phyloP scores from a whole-genome alignment of 192 early-diverging fungal species.

The Dissophora globulifera region DNA sequence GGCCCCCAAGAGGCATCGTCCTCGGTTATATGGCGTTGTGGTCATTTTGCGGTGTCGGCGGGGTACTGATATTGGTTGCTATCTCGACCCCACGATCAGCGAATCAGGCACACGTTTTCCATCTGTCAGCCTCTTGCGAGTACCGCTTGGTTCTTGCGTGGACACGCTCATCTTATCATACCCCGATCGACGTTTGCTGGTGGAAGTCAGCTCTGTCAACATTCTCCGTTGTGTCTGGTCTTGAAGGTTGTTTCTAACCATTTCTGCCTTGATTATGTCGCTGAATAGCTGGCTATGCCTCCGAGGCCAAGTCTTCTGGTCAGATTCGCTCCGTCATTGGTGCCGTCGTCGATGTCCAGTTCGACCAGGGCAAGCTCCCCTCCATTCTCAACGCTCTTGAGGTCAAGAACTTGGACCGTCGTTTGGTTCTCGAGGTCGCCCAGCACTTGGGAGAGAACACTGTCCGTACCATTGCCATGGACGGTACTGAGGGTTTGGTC shows the following conservation, averaged over 20 bases:
- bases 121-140: too few relatives aligned
- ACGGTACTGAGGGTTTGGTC: conserved; percentile 97
- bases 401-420: conserved; percentile 78
- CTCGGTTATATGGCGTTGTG: too few relatives aligned
- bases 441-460: conserved; percentile 99
- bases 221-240: too few relatives aligned
- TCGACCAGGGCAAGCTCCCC: conserved; percentile 88
- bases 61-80: too few relatives aligned
- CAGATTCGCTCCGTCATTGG: conserved; percentile 95
- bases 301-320: conserved; percentile 72
- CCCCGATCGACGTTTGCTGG: too few relatives aligned
- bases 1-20: background rate
- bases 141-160: too few relatives aligned
- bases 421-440: conserved; percentile 95
- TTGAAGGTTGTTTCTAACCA: too few relatives aligned
- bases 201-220: too few relatives aligned
- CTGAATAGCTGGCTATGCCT: conserved; percentile 65
- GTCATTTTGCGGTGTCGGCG: too few relatives aligned
- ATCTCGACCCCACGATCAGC: too few relatives aligned
- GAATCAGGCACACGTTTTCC: too few relatives aligned
- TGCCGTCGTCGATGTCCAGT: conserved; percentile 98
- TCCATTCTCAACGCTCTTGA: conserved; percentile 97
- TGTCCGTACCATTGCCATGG: conserved; percentile 99
- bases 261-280: background rate
- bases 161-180: too few relatives aligned